A percentile compares a stretch with the other conserved stretches of the same genome.
phyloP scores from a whole-genome alignment of 2,329 filamentous ascomycete genomes.

The Aspergillus spinulosporus region DNA sequence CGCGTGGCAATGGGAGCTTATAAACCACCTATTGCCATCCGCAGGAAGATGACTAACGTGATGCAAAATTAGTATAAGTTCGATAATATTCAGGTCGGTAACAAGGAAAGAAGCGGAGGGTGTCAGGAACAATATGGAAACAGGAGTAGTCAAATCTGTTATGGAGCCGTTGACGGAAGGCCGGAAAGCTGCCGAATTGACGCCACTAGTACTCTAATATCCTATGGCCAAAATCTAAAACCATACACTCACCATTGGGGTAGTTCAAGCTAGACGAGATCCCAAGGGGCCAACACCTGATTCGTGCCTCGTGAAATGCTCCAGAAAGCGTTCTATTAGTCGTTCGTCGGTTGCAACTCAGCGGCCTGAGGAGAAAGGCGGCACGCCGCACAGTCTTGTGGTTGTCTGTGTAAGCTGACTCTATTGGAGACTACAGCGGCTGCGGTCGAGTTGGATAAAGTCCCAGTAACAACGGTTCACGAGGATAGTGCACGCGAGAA shows the following conservation, averaged over 20 bases:
- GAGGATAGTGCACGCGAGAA: not conserved
- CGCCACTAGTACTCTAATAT: not conserved
- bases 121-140: not conserved
- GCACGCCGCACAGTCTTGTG: conserved; percentile 9
- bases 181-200: conserved; percentile 9
- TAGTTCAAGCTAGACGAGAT: conserved; percentile 8
- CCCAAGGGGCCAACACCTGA: not conserved
- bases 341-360: not conserved
- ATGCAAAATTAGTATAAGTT: conserved; percentile 24
- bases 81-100: not conserved
- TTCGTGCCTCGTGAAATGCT: not conserved
- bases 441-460: not conserved
- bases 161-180: conserved; percentile 12
- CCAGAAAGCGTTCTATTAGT: not conserved
- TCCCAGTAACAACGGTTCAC: not conserved
- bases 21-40: conserved; percentile 33
- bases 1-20: conserved; percentile 27
- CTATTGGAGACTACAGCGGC: not conserved
- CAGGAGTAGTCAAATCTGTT: not conserved
- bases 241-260: conserved; percentile 22
- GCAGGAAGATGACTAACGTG: conserved; percentile 27
- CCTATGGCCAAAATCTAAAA: not conserved
- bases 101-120: not conserved
- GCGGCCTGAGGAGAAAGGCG: conserved; percentile 8
- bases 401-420: conserved; percentile 2